Percentiles rank a stretch among this genome's conserved stretches.
Evolutionary conservation across 768 basidiomycete genomes (phyloP).

Genomic region (Boletus bicolor): DNA sequence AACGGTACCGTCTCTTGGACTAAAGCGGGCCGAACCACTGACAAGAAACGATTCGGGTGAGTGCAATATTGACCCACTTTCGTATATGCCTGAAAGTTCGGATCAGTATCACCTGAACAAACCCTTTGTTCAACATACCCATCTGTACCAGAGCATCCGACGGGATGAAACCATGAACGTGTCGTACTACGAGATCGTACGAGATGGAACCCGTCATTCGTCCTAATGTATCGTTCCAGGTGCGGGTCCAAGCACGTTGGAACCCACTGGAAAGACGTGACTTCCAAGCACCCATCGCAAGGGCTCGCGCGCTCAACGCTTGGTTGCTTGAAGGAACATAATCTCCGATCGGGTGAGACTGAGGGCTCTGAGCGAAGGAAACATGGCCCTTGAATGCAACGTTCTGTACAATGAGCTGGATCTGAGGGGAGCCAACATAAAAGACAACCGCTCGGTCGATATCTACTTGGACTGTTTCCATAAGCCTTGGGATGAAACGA

Average conservation of each 20-base stretch:
- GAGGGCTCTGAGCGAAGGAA: conserved; percentile 50
- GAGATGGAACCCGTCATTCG: conserved; percentile 55
- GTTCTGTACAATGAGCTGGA: conserved; percentile 48
- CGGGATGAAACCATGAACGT: conserved; percentile 44
- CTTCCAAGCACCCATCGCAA: conserved; percentile 59
- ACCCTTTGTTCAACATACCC: conserved; percentile 26
- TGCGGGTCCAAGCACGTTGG: conserved; percentile 61
- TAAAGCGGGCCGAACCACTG: conserved; percentile 50
- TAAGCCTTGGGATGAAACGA: conserved; percentile 63
- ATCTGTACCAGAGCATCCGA: conserved; percentile 15
- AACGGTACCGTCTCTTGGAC: conserved; percentile 52
- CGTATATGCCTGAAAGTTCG: conserved; percentile 15
- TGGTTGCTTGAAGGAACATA: conserved; percentile 13
- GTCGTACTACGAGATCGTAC: conserved; percentile 47
- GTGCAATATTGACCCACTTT: conserved; percentile 40
- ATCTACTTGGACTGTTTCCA: conserved; percentile 66
- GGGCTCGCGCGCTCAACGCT: conserved; percentile 35
- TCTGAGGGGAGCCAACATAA: conserved; percentile 49
- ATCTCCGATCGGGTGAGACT: conserved; percentile 14
- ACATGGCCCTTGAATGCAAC: conserved; percentile 54
- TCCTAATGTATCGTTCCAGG: conserved; percentile 69
- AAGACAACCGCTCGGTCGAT: conserved; percentile 52
- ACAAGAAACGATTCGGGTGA: conserved; percentile 46
- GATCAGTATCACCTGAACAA: conserved; percentile 1
- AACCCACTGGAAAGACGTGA: conserved; percentile 58